Evolutionary conservation across 2,329 filamentous ascomycete species (phyloP).

Genomic region (Diaporthe nobilis): DNA sequence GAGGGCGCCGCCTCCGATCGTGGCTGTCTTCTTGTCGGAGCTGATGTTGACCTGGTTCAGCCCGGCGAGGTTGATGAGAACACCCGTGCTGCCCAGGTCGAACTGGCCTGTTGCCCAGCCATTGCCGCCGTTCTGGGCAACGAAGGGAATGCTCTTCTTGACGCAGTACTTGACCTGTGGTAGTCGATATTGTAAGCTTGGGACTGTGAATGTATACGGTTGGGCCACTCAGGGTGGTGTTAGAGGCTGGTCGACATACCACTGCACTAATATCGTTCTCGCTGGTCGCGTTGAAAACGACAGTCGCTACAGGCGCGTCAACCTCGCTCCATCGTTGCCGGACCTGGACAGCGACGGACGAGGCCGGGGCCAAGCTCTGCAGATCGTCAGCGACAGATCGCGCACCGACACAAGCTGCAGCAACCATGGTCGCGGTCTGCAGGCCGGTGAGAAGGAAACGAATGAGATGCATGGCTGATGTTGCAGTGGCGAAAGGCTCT

Average conservation of each 20-base stretch:
- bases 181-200: not conserved
- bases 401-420: not conserved
- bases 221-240: not conserved
- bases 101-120: conserved; percentile 46
- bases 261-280: conserved; percentile 6
- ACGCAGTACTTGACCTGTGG: conserved; percentile 18
- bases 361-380: conserved; percentile 4
- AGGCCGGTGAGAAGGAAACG: not conserved
- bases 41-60: conserved; percentile 46
- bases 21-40: conserved; percentile 44
- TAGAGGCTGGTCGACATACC: not conserved
- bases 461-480: conserved; percentile 1
- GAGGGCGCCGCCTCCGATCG: conserved; percentile 45
- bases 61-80: conserved; percentile 45
- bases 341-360: conserved; percentile 6
- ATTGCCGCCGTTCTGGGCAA: conserved; percentile 46
- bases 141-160: conserved; percentile 43
- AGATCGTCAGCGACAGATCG: conserved; percentile 9
- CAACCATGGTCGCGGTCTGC: conserved; percentile 1
- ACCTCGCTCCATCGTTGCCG: conserved; percentile 11
- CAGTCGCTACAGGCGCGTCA: not conserved
- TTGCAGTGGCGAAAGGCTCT: conserved; percentile 12
- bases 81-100: conserved; percentile 41
- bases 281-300: conserved; percentile 9
- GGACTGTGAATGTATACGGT: not conserved